These are phyloP conservation scores for Fonsecaea pedrosoi DNA, from an alignment of 2,329 filamentous ascomycete species.

Conservation along the genomic window DNA sequence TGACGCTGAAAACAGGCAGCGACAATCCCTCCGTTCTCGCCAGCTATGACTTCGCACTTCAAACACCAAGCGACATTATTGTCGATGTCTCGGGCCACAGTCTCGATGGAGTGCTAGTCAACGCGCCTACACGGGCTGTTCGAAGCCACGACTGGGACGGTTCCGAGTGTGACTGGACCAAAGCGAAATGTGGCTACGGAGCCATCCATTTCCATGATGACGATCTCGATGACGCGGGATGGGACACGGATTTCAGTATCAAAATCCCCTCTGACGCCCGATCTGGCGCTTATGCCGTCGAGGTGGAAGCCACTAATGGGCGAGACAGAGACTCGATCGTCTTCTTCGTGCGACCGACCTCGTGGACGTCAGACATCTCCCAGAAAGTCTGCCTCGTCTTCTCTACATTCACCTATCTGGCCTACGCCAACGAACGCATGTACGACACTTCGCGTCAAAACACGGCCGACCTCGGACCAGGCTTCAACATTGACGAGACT, in stretches of 20 bases:
- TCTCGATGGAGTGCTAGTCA: conserved; percentile 43
- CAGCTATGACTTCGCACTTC: conserved; percentile 25
- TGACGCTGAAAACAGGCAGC: too few species aligned
- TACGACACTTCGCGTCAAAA: conserved; percentile 41
- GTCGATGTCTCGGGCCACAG: conserved; percentile 41
- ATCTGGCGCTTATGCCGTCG: conserved; percentile 44
- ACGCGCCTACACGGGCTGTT: conserved; percentile 46
- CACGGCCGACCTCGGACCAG: conserved; percentile 30
- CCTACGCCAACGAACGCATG: conserved; percentile 50
- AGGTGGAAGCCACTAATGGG: conserved; percentile 35
- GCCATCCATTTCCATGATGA: conserved; percentile 52
- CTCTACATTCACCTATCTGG: conserved; percentile 49
- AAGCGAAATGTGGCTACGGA: conserved; percentile 46
- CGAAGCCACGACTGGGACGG: conserved; percentile 47
- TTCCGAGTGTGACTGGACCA: conserved; percentile 44
- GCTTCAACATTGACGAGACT: conserved; percentile 23
- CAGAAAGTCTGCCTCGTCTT: conserved; percentile 44
- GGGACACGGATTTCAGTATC: conserved; percentile 45
- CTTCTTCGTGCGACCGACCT: conserved; percentile 46
- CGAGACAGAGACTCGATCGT: conserved; percentile 41
- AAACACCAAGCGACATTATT: conserved; percentile 36
- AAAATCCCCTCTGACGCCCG: conserved; percentile 36
- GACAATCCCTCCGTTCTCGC: conserved; percentile 10
- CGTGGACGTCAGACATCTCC: not conserved
- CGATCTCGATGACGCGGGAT: conserved; percentile 48